phyloP scores from a whole-genome alignment of 176 grass and related monocot genomes.

The Juncus effusus region DNA sequence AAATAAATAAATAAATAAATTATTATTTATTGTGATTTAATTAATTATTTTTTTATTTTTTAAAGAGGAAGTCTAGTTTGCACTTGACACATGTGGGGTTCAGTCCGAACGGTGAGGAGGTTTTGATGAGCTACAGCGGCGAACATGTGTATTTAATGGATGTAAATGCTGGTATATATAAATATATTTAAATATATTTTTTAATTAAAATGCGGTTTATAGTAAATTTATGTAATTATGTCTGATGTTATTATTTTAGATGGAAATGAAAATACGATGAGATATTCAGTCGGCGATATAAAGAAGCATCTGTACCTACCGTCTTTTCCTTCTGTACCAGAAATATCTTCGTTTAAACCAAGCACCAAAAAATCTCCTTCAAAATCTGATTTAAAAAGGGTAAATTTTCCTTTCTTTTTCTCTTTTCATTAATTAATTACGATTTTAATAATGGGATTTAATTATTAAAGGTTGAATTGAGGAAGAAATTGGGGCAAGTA shows the following conservation, averaged over 20 bases:
- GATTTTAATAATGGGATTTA: background rate
- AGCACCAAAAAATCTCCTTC: conserved; percentile 38
- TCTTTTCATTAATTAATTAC: background rate
- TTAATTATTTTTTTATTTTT: conserved; percentile 6
- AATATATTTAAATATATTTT: background rate
- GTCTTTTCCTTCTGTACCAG: conserved; percentile 45
- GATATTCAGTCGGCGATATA: conserved; percentile 63
- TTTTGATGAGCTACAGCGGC: conserved; percentile 90
- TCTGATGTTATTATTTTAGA: conserved; percentile 44
- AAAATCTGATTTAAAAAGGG: conserved; percentile 42
- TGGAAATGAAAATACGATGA: conserved; percentile 41
- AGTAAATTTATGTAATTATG: conserved; percentile 19
- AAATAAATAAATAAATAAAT: background rate
- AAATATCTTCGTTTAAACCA: conserved; percentile 22
- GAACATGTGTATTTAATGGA: conserved; percentile 98
- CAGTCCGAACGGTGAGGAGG: conserved; percentile 80
- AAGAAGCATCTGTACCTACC: conserved; percentile 47
- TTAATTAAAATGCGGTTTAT: background rate
- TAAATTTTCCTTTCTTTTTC: conserved; percentile 23
- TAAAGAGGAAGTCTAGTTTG: conserved; percentile 71
- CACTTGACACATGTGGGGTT: conserved; percentile 95
- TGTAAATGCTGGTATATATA: conserved; percentile 62
- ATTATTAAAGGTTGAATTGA: conserved; percentile 55
- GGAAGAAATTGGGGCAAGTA: conserved; percentile 62
- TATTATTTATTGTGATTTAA: too few relatives aligned